Conservation (phyloP, 805 yeast species). For the Wilhelminamyces savonicus region DNA sequence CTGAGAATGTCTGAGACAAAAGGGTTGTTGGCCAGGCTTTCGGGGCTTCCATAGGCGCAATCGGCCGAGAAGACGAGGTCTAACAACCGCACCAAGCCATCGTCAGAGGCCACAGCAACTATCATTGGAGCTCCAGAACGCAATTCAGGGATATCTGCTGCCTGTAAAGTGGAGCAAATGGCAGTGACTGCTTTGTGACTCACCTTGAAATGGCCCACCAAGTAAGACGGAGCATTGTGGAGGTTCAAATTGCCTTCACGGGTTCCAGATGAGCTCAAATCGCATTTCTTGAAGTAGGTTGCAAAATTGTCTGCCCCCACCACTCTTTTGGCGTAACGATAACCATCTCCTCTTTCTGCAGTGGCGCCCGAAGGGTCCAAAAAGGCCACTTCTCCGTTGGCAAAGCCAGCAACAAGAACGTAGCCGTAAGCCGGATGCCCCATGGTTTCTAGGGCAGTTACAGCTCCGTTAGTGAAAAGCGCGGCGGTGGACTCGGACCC, state of each 20-base stretch:
- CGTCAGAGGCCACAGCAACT: conserved; percentile 53
- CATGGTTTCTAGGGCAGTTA: conserved; percentile 16
- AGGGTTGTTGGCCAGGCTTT: conserved; percentile 12
- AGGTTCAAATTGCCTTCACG: neutral
- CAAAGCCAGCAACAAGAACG: conserved; percentile 37
- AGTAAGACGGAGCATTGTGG: conserved; percentile 1
- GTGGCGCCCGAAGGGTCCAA: conserved; percentile 8
- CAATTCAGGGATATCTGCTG: neutral
- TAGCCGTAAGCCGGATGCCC: conserved; percentile 32
- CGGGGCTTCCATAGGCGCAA: conserved; percentile 18
- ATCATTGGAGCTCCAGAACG: conserved; percentile 31
- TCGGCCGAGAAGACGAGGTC: conserved; percentile 37
- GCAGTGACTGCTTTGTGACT: conserved; percentile 53
- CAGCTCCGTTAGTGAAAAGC: conserved; percentile 9
- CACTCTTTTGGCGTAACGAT: conserved; percentile 11
- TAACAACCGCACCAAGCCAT: conserved; percentile 56
- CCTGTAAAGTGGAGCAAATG: conserved; percentile 25
- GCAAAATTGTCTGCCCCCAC: conserved; percentile 22
- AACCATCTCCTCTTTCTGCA: conserved; percentile 1
- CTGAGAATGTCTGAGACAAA: conserved; percentile 48
- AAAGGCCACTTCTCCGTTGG: conserved; percentile 11
- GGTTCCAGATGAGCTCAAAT: conserved; percentile 24
- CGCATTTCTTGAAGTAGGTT: conserved; percentile 31
- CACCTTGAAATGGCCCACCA: conserved; percentile 56
- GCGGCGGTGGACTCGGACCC: conserved; percentile 20